Base-by-base conservation (phyloP, 345 rosid species). In the Rhizophora apiculata region DNA sequence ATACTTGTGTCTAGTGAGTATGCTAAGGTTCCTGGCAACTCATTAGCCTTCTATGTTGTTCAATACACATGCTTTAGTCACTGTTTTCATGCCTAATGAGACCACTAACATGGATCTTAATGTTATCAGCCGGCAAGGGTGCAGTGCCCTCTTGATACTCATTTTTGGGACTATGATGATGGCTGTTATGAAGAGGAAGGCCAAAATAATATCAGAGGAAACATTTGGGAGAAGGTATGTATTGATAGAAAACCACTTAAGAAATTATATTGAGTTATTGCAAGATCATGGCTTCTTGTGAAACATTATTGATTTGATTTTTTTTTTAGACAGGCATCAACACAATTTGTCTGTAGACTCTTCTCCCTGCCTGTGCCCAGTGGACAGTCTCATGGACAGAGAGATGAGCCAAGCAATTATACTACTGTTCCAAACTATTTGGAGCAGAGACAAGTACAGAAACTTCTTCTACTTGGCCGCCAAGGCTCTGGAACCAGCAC, bases 401-500 rank as follows among this genome's bases (percentile, higher is more conserved):
- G 87, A 62, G 96, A 90, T 74, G 97, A 92, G 68, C 72, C 89
- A 29, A 89, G 96, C 80, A 89, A 76, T 84, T 86, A 87, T 74
- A 77, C 80, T n/a, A 79, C 85, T 1, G 81, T 92, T 81, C 92
- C 98, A 26, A 88, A 80, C 78, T 96, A 90, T 83, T 65, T 89
- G 32, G 99, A 96, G 84, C 94, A 84, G 79, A 90, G 76, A 69
- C 89, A 74, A 68, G 81, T 72, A 37, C 96, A 96, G 74, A 96
- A 88, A 82, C 89, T 95, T 74, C 89, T 95, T 68, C 79, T 95
- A 80, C 86, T 95, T 13, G 97, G 99, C 10, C 1, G 49, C 82
- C 85, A 80, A 65, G 92, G 97, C 37, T 88, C 97, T 22, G 99
- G 99, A 81, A 92, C 99, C 27, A 92, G 99, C 79, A 95, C 99